Base-by-base conservation (phyloP, 352 stramenopile species). In the Phytopythium cucurbitacearum region DNA sequence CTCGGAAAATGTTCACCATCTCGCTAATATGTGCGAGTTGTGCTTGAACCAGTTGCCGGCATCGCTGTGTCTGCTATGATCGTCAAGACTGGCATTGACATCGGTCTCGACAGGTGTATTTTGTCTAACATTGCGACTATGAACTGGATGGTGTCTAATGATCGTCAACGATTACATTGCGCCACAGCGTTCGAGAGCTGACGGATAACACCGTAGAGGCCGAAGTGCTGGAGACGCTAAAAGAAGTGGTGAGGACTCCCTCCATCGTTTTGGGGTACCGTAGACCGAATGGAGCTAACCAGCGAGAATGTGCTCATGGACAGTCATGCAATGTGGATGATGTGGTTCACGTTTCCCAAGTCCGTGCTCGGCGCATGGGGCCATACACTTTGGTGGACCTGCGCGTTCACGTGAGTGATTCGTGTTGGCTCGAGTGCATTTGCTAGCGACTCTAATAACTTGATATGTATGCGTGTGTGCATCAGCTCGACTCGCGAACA, bases 61-160 rank as follows among this genome's bases (percentile, higher is more conserved):
- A 84, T 94, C 46, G 67, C 87, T 13, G 88, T 97, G 9, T 84
- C 85, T 39, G 77, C 76, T 6, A 96, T 97, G 85, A 95, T 97
- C 48, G 70, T 91, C 42, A 94, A 91, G 62, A 94, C 85, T 1
- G 86, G 86, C n/a, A 70, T 69, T 7, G 76, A 92, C 38, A 89
- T 96, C 48, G 89, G 80, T 48, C 61, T 92, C 28, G 80, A 94
- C 56, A 94, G 83, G 76, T 85, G 52, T 6, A 34, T 32, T 3
- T 34, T 12, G 15, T 56, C 41, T 44, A 3, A 39, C 32, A 33
- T 46, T 32, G 11, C 36, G 32, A 37, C 37, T 54, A 40, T 28
- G 21, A 28, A 28, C 21, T 28, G 21, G 21, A 28, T 28, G 21
- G 21, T 28, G 21, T 28, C 21, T 28, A 28, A 28, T 28, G 21